Percentiles rank a stretch among this genome's conserved stretches.
Evolutionary conservation across 805 yeast species (phyloP).

Genomic region (Wickerhamiella sorbophila): DNA sequence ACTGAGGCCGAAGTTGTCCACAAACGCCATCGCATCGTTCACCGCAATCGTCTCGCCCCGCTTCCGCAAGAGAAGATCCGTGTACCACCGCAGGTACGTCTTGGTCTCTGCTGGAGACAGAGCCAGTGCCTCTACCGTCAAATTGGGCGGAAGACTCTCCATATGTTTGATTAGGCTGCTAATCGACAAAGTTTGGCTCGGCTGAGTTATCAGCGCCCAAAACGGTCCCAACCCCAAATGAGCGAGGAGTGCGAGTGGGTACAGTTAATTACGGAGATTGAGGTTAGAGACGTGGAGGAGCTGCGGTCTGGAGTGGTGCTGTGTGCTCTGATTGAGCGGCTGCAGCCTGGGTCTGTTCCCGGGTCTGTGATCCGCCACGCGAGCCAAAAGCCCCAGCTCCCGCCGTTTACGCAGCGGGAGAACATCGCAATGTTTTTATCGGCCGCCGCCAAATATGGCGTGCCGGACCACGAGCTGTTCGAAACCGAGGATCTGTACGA

Average conservation of each 20-base stretch:
- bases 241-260: conserved; percentile 6
- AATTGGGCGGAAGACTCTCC: conserved; percentile 11
- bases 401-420: conserved; percentile 26
- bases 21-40: conserved; percentile 64
- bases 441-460: conserved; percentile 45
- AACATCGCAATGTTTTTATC: conserved; percentile 54
- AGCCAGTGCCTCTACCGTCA: conserved; percentile 30
- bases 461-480: conserved; percentile 64
- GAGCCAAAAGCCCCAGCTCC: not conserved
- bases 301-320: conserved; percentile 2
- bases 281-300: not conserved
- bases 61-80: conserved; percentile 62
- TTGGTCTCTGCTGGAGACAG: conserved; percentile 64
- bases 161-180: not conserved
- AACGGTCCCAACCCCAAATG: not conserved
- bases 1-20: conserved; percentile 59
- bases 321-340: not conserved
- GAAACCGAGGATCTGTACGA: conserved; percentile 63
- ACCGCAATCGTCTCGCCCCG: conserved; percentile 48
- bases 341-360: conserved; percentile 1
- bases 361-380: not conserved
- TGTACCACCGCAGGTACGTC: conserved; percentile 88
- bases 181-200: not conserved
- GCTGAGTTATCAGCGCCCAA: not conserved
- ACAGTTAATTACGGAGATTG: not conserved